Evolutionary conservation across 768 basidiomycete genomes (phyloP).

Genomic region (Crassisporium funariophilum): DNA sequence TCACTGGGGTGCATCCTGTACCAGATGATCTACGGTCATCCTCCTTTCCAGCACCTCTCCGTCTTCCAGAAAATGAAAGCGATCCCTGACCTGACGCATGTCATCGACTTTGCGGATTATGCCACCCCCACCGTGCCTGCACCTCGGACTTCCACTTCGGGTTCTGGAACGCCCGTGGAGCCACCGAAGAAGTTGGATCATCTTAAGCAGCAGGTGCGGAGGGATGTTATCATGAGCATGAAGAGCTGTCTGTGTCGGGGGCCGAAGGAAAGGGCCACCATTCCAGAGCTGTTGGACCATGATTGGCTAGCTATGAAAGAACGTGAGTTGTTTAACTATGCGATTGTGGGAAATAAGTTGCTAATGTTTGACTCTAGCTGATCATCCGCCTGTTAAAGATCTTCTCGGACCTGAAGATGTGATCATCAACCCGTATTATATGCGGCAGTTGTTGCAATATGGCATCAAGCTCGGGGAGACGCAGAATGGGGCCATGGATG

Average conservation of each 20-base stretch:
- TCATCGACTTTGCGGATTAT: slow-evolving; percentile 82
- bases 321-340: slow-evolving; percentile 37
- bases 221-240: slow-evolving; percentile 80
- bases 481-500: slow-evolving; percentile 41
- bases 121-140: slow-evolving; percentile 54
- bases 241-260: slow-evolving; percentile 77
- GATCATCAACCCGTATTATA: slow-evolving; percentile 78
- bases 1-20: slow-evolving; percentile 97
- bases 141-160: slow-evolving; percentile 29
- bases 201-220: slow-evolving; percentile 68
- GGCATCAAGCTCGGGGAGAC: slow-evolving; percentile 62
- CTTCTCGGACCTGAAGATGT: slow-evolving; percentile 57
- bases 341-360: background rate
- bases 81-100: slow-evolving; percentile 77
- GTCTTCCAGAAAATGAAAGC: slow-evolving; percentile 91
- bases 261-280: slow-evolving; percentile 84
- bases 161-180: slow-evolving; percentile 30
- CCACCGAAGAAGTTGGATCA: slow-evolving; percentile 66
- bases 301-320: slow-evolving; percentile 75
- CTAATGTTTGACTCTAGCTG: slow-evolving; percentile 17
- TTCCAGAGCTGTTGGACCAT: slow-evolving; percentile 82
- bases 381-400: slow-evolving; percentile 30
- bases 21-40: slow-evolving; percentile 96
- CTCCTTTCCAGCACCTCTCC: slow-evolving; percentile 86
- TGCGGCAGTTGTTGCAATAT: slow-evolving; percentile 73